Base-by-base conservation (phyloP, 78 protist genomes). In the Speleostelium caveatum region DNA sequence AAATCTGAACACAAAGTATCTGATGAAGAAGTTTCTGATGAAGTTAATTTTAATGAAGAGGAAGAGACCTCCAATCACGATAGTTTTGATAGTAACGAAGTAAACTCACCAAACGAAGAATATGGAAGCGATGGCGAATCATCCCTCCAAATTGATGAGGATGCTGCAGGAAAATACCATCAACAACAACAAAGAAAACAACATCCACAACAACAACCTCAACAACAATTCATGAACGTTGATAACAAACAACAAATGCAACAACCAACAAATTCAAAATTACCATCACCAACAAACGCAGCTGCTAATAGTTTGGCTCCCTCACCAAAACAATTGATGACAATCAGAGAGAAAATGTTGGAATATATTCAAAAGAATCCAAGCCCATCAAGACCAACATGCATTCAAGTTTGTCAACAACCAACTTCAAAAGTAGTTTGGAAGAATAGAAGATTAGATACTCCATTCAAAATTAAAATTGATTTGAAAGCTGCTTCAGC, bases 291-390 rank as follows among this genome's bases (percentile, higher is more conserved):
- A 24, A 41, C 76, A 24, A 68, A 33, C 21, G 75, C 78, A 8
- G 77, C 55, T 58, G 65, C 42, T 17, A 55, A 26, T 65, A 55
- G 69, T 14, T 21, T 80, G 8, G 66, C 89, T 26, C 88, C 89
- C 51, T 80, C 89, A 68, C 89, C 89, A 14, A 80, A 80, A 58
- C 89, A 80, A 58, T 56, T 80, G n/a, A 80, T 80, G 89, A 80
- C 74, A 21, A 80, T 80, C 36, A 66, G 89, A 19, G 89, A 80
- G 28, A 68, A 80, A 62, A 80, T 80, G 89, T 30, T 80, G 26
- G 89, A 80, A 41, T 80, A 80, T 55, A 41, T 80, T 65, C 89
- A 80, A 68, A 66, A 80, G 77, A 80, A 80, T 59, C 89, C 89
- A 33, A 35, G 30, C 0, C 61, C 89, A 35, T 73, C 79, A 2